Conservation (phyloP, 2,329 filamentous ascomycete species). For the Delphinella strobiligena region DNA sequence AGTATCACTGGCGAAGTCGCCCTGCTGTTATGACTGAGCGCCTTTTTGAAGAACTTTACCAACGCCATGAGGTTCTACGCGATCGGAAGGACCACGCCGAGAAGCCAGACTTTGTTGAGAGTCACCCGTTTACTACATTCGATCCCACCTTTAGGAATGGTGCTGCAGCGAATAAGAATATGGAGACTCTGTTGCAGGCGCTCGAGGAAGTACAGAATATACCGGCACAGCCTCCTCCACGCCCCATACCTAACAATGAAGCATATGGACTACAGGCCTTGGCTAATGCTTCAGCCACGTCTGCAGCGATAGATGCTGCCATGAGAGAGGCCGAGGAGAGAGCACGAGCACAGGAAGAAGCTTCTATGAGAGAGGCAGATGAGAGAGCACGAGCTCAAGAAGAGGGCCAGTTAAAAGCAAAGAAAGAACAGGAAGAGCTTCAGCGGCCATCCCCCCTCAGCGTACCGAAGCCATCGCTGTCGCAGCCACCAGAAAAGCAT, state of each 20-base stretch:
- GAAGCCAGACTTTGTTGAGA: slow-evolving; percentile 5
- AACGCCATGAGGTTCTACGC: slow-evolving; percentile 10
- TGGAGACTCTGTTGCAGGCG: slow-evolving; percentile 20
- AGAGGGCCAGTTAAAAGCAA: too few relatives aligned
- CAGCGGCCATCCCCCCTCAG: neutral
- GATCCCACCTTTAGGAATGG: slow-evolving; percentile 28
- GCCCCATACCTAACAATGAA: slow-evolving; percentile 27
- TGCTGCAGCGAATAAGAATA: slow-evolving; percentile 25
- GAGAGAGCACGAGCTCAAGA: too few relatives aligned
- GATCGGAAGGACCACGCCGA: slow-evolving; percentile 8
- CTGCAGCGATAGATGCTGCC: neutral
- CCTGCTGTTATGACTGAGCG: slow-evolving; percentile 27
- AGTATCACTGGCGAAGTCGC: slow-evolving; percentile 28
- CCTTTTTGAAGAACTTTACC: slow-evolving; percentile 20
- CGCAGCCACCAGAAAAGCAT: neutral
- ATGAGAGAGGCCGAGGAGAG: neutral
- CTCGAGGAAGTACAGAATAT: slow-evolving; percentile 18
- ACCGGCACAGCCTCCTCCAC: slow-evolving; percentile 5
- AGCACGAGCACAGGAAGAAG: neutral
- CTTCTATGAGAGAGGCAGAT: neutral
- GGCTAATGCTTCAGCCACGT: slow-evolving; percentile 21
- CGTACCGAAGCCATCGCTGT: slow-evolving; percentile 6
- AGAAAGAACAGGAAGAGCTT: neutral
- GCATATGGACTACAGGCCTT: slow-evolving; percentile 28
- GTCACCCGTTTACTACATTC: slow-evolving; percentile 28